Evolutionary conservation across 305 asterid species (phyloP), one percentile per base, ranked within the genome.

Genomic region (Plantago coronopus): DNA sequence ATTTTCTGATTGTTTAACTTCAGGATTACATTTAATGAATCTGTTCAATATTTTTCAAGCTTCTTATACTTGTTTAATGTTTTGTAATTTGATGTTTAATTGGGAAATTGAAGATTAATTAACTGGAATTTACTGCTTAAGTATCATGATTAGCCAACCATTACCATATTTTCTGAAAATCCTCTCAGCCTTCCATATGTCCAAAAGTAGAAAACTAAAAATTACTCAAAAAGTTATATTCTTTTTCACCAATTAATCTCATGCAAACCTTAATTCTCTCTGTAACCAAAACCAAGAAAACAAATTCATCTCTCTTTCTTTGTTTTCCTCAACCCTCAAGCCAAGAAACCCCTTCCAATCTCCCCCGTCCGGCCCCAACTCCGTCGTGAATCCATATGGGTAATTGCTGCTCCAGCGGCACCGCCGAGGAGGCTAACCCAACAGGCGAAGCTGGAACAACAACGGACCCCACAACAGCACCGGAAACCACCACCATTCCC

Each of bases 371-470:
- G 58, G 58, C 42, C 42, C 42, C 40, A 20, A 8, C 9, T 53
- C 8, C 27, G 27, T 0, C 7, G 40, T 15, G 1, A 23, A 51
- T 23, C 58, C 38, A 23, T 53, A 78, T 79, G 85, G 85, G 85
- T 50, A 69, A 53, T 62, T 79, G 82, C 71, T 79, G 80, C 72
- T 76, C 82, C 72, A 69, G 67, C 68, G 60, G 68, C 54, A 10
- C 43, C 29, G 50, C 62, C 57, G 69, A 65, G 18, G 79, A 74
- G 1, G 62, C 48, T 51, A 58, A 64, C 7, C 71, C 50, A 21
- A 9, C 66, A 29, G 3, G 70, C 42, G 27, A 51, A 0, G 63
- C 21, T 27, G 53, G 51, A 43, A 59, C 63, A 22, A 45, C 37
- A 12, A 23, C 31, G 13, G 23, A 58, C 51, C 40, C 54, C 34